Conservation (phyloP, 106 monocot genomes). For the Platanthera zijinensis region DNA sequence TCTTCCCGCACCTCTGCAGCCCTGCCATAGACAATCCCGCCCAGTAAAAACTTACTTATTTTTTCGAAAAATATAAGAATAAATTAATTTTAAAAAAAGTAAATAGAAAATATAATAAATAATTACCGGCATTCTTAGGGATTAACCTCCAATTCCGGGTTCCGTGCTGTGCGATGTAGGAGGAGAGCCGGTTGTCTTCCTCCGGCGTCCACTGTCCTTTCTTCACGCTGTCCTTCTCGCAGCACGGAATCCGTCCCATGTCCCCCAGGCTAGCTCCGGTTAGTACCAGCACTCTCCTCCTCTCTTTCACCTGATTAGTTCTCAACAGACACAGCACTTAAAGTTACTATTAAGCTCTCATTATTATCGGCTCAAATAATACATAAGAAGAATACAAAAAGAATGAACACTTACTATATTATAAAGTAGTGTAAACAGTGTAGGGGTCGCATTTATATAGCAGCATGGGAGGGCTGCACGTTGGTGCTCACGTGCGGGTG, state of each 20-base stretch:
- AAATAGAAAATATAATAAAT: not conserved
- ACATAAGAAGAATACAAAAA: not conserved
- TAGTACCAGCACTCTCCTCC: not conserved
- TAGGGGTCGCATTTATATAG: slow-evolving; percentile 6
- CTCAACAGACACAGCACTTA: not conserved
- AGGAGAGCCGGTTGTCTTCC: slow-evolving; percentile 92
- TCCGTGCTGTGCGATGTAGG: slow-evolving; percentile 92
- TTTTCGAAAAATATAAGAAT: too few relatives aligned
- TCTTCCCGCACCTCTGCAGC: slow-evolving; percentile 92
- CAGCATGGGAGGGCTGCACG: not conserved
- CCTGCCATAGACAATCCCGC: slow-evolving; percentile 21
- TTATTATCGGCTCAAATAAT: not conserved
- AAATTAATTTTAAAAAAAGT: too few relatives aligned
- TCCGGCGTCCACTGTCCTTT: slow-evolving; percentile 97
- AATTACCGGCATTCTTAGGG: slow-evolving; percentile 87
- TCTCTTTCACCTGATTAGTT: not conserved
- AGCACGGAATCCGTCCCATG: slow-evolving; percentile 94
- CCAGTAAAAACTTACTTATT: too few relatives aligned
- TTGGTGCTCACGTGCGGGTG: slow-evolving; percentile 38
- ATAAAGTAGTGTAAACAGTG: not conserved
- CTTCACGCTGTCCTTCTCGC: slow-evolving; percentile 94
- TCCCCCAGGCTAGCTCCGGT: not conserved
- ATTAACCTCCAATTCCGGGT: slow-evolving; percentile 95
- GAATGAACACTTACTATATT: not conserved
- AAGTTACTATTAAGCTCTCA: not conserved